Conservation (phyloP, 345 rosid genomes). For the Streptanthus diversifolius region DNA sequence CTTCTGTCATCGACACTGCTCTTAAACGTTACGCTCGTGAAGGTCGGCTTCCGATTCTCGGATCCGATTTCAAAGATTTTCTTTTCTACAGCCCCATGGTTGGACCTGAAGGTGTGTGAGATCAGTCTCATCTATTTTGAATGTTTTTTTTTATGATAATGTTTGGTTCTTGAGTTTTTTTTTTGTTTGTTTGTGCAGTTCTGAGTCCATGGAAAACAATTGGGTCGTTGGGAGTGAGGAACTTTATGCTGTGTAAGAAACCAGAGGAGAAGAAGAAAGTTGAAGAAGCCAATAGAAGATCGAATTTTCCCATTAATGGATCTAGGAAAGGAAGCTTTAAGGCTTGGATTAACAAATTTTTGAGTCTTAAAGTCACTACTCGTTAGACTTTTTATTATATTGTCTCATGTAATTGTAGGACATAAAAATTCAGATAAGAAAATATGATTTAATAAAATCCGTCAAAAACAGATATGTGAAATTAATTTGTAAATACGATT, state of each 20-base stretch:
- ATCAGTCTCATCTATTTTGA: not conserved
- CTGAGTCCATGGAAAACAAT: conserved; percentile 57
- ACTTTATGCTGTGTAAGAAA: conserved; percentile 79
- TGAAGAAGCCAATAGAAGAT: conserved; percentile 40
- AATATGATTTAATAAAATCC: too few relatives aligned
- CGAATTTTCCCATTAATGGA: conserved; percentile 28
- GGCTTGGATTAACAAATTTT: conserved; percentile 71
- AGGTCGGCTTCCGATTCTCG: conserved; percentile 85
- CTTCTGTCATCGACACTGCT: conserved; percentile 67
- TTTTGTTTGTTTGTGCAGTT: conserved; percentile 31
- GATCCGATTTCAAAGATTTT: conserved; percentile 68
- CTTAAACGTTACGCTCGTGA: conserved; percentile 83
- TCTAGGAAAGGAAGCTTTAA: conserved; percentile 51
- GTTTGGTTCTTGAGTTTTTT: not conserved
- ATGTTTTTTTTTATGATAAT: not conserved
- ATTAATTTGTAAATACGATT: too few relatives aligned
- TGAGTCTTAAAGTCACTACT: conserved; percentile 47
- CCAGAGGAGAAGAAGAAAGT: conserved; percentile 35
- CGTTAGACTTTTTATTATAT: conserved; percentile 27
- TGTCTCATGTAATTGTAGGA: not conserved
- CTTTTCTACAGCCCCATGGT: conserved; percentile 59
- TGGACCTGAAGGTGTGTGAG: conserved; percentile 51
- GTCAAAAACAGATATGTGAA: too few relatives aligned
- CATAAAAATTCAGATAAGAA: too few relatives aligned
- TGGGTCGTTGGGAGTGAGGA: conserved; percentile 59